Base-by-base conservation (phyloP, 202 grass and related monocot genomes). In the Zizania palustris region DNA sequence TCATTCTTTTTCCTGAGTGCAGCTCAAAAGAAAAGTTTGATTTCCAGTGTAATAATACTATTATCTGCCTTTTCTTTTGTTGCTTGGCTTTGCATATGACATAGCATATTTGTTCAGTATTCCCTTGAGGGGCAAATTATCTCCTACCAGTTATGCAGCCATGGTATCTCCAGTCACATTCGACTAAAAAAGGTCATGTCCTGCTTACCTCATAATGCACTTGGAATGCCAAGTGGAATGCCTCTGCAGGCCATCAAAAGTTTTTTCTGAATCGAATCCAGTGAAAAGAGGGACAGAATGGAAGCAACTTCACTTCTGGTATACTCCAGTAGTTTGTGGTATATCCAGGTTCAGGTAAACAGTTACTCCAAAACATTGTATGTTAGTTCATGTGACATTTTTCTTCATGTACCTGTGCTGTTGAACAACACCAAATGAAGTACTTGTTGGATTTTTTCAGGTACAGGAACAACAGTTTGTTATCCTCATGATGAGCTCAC, bases 81-180 rank as follows among this genome's bases (percentile, higher is more conserved):
- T 80, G 58, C 21, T 43, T 84, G 54, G 60, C 69, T 80, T 80
- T 66, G 43, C 28, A 46, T 83, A 67, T 60, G 75, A 71, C 42
- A 54, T 60, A 45, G 60, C 71, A 80, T 84, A 76, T 80, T 84
- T 88, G 76, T 40, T 75, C 65, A 69, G 14, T 75, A 35, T 33
- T 74, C 69, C 80, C 69, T 79, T 63, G 6, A 64, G 45, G 56
- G 50, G 45, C 69, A 87, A 60, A 45, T 74, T 16, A 19, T 87
- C 62, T 69, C 74, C 28, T 28, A 28, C 28, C 28, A 28, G 28
- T 28, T 28, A 28, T 0, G 28, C 65, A 18, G 35, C 15, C 38
- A 3, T 45, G 65, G 49, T 18, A 84, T 76, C 59, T 38, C 65
- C 70, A 50, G 71, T 72, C 65, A 45, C 58, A 76, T 71, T 76